phyloP scores from a whole-genome alignment of 2,329 filamentous ascomycete genomes.

The Ophiocordyceps sinensis region DNA sequence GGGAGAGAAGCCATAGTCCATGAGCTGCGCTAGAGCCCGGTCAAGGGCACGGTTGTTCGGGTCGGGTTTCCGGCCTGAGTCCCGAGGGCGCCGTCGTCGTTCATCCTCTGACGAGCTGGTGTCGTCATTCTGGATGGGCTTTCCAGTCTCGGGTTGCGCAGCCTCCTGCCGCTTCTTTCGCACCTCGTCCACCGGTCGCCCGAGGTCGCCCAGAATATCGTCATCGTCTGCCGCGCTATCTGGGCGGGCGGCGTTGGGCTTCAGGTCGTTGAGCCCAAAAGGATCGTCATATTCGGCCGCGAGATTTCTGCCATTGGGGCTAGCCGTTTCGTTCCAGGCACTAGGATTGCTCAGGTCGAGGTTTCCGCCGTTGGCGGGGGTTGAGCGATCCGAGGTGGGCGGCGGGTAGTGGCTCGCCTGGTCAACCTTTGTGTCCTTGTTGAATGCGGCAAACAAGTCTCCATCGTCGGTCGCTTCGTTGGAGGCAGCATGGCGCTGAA shows the following conservation, averaged over 20 bases:
- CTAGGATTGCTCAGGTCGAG: constrained; percentile 38
- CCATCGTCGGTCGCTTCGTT: constrained; percentile 25
- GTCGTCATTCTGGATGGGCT: constrained; percentile 35
- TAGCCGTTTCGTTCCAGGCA: constrained; percentile 28
- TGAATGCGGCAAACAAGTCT: constrained; percentile 54
- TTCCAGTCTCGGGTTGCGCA: constrained; percentile 35
- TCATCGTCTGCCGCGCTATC: constrained; percentile 35
- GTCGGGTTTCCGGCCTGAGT: constrained; percentile 9
- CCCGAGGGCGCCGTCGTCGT: constrained; percentile 7
- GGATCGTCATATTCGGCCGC: constrained; percentile 69
- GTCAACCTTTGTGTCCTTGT: constrained; percentile 51
- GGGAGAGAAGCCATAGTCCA: constrained; percentile 86
- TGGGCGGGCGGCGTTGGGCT: constrained; percentile 18
- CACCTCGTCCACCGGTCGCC: constrained; percentile 49
- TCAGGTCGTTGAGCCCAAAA: constrained; percentile 62
- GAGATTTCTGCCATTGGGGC: constrained; percentile 20
- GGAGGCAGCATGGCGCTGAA: constrained; percentile 7
- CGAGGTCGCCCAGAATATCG: constrained; percentile 51
- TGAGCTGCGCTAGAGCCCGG: constrained; percentile 69
- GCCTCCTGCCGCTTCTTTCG: constrained; percentile 28
- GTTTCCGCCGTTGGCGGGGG: constrained; percentile 27
- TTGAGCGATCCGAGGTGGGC: constrained; percentile 25
- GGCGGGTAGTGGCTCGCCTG: constrained; percentile 52
- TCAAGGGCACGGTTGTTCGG: constrained; percentile 39
- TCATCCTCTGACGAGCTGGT: constrained; percentile 32